A percentile compares a stretch with the other conserved stretches of the same genome.
Conservation (phyloP, 768 basidiomycete genomes). For the Russula brevipes region DNA sequence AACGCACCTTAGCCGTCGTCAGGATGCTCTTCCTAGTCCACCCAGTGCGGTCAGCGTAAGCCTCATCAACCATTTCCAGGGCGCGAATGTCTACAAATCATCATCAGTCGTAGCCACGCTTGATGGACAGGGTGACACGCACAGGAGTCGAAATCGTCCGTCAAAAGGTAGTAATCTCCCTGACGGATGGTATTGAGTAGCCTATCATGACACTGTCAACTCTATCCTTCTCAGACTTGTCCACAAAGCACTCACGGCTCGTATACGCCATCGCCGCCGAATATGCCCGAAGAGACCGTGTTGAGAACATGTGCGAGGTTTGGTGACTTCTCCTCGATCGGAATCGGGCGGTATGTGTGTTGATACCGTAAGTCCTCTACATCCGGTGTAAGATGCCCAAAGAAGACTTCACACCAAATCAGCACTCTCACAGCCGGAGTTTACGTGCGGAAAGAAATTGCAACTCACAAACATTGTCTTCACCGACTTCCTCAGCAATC, state of each 20-base stretch:
- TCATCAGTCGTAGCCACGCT: slow-evolving; percentile 3
- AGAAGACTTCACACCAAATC: slow-evolving; percentile 58
- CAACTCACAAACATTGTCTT: slow-evolving; percentile 82
- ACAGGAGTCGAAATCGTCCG: slow-evolving; percentile 96
- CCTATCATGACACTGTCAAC: slow-evolving; percentile 36
- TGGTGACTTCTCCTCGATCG: slow-evolving; percentile 79
- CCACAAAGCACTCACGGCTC: slow-evolving; percentile 60
- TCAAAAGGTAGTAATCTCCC: slow-evolving; percentile 72
- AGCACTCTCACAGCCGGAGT: slow-evolving; percentile 3
- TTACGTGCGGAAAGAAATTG: background rate
- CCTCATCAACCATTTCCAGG: slow-evolving; percentile 80
- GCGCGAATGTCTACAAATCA: slow-evolving; percentile 63
- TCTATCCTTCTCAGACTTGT: background rate
- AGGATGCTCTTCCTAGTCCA: slow-evolving; percentile 92
- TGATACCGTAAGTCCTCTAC: slow-evolving; percentile 85
- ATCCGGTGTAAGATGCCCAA: slow-evolving; percentile 80
- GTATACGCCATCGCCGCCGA: slow-evolving; percentile 78
- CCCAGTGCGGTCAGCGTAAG: slow-evolving; percentile 73
- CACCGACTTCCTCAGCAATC: slow-evolving; percentile 94
- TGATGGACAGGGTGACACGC: slow-evolving; percentile 28
- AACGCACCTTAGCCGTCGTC: slow-evolving; percentile 65
- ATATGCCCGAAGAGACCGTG: slow-evolving; percentile 67
- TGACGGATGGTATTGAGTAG: slow-evolving; percentile 72
- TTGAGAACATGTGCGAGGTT: slow-evolving; percentile 75
- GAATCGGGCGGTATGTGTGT: slow-evolving; percentile 76